Percentiles rank a stretch among this genome's conserved stretches.
Conservation (phyloP, 179 eudicot genomes). For the Corrigiola litoralis region DNA sequence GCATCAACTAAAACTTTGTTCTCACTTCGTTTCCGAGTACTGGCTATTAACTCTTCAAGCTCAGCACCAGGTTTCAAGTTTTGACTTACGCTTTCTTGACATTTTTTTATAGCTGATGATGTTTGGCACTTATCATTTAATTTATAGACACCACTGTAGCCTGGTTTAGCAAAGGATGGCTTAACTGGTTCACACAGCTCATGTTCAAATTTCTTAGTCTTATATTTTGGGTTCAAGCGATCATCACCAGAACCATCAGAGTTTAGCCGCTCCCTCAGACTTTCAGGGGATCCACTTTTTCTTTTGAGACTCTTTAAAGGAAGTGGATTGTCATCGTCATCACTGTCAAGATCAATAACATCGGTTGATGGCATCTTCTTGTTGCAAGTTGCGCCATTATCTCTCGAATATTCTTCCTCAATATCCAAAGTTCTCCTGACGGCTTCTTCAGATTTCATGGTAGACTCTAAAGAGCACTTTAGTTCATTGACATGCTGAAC, state of each 20-base stretch:
- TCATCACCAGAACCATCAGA: not conserved
- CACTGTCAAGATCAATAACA: conserved; percentile 22
- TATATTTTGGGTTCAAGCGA: not conserved
- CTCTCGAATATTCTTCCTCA: not conserved
- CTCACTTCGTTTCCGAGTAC: not conserved
- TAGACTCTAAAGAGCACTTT: not conserved
- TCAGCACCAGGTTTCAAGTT: not conserved
- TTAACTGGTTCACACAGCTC: not conserved
- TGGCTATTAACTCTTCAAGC: not conserved
- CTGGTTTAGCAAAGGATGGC: not conserved
- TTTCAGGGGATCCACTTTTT: not conserved
- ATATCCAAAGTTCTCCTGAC: not conserved
- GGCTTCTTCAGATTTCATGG: conserved; percentile 1
- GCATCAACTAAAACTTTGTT: not conserved
- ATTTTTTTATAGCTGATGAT: not conserved
- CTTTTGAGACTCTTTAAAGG: not conserved
- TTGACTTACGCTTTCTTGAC: not conserved
- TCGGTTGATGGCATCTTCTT: not conserved
- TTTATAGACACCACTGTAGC: not conserved
- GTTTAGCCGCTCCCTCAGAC: not conserved
- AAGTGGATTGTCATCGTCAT: conserved; percentile 5
- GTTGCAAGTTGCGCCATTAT: not conserved
- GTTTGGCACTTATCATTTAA: not conserved
- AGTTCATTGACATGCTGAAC: not conserved
- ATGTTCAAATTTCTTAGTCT: not conserved